Evolutionary conservation across 148 eudicot species (phyloP), one percentile per base, ranked within the genome.

Genomic region (Pharnaceum exiguum): DNA sequence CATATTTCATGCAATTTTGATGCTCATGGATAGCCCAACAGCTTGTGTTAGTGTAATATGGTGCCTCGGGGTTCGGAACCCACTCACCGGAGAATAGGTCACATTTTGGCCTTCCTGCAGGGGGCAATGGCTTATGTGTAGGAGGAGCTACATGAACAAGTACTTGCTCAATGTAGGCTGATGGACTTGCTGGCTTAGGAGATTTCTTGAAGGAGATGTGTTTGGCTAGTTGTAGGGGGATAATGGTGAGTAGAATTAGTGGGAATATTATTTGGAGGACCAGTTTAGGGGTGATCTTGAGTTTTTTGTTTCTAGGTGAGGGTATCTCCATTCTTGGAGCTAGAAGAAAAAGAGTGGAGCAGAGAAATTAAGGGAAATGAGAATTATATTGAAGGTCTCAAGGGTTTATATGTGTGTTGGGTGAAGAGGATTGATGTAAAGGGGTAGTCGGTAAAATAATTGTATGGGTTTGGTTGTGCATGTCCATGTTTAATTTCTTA

Each of bases 81-180:
- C 90, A 84, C 25, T 80, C 81, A 4, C 90, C 90, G 22, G 70
- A 61, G 46, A 71, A 80, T 2, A 80, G 44, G 28, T 84, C 83
- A 13, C 90, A 83, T 44, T 75, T 46, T 36, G 67, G 62, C 18
- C 48, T 46, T 3, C n/a, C 19, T 1, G 35, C 30, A 3, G 62
- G 39, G 8, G 62, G 45, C 36, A 57, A 13, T 23, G 50, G 60
- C n/a, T 36, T 28, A 5, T 57, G 74, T 19, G 1, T 38, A 37
- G 62, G 59, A 33, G 65, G 30, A 22, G 32, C 28, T 17, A 3
- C 10, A 22, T 19, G 11, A 42, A 9, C 28, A 31, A 6, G 46
- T 25, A 22, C 18, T 4, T 12, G 52, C 13, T 22, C 28, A 26
- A 33, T 26, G 4, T 3, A 21, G 31, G 45, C 37, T 24, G 35